Conservation (phyloP, 2,329 filamentous ascomycete species). For the Akanthomyces dipterigenus region DNA sequence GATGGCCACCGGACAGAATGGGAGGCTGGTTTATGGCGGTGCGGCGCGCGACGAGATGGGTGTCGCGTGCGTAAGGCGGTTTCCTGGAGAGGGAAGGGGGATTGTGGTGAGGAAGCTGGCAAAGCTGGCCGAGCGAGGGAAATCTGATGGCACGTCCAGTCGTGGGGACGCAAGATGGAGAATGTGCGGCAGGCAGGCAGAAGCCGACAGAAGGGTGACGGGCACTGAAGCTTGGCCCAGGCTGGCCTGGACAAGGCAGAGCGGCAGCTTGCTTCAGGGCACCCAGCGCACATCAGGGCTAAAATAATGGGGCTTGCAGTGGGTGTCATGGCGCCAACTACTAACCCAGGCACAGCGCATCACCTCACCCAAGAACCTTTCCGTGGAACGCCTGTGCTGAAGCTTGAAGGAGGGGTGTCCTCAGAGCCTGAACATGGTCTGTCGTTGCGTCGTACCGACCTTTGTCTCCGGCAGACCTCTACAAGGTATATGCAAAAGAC, state of each 20-base stretch:
- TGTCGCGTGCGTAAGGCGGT: conserved; percentile 11
- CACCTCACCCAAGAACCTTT: neutral
- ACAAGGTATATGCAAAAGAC: no score
- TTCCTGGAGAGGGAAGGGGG: neutral
- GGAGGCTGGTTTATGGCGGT: neutral
- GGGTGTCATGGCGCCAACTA: neutral
- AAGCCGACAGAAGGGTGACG: neutral
- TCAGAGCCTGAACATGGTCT: no score
- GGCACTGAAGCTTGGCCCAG: neutral
- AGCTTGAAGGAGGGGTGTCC: neutral
- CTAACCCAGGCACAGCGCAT: neutral
- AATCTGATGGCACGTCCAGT: conserved; percentile 15
- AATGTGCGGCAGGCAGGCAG: neutral
- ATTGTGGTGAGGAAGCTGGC: neutral
- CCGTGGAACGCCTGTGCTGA: neutral
- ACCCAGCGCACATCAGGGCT: neutral
- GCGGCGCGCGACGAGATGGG: neutral
- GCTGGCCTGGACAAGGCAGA: neutral
- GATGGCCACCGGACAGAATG: neutral
- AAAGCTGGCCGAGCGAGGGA: conserved; percentile 11
- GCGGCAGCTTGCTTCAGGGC: neutral
- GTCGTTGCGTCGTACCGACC: neutral
- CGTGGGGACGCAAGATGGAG: conserved; percentile 16
- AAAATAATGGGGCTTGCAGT: neutral
- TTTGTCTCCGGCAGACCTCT: no score